These are phyloP conservation scores for Saussurea involucrata DNA, from an alignment of 129 eudicot genomes.

Conservation along the genomic window DNA sequence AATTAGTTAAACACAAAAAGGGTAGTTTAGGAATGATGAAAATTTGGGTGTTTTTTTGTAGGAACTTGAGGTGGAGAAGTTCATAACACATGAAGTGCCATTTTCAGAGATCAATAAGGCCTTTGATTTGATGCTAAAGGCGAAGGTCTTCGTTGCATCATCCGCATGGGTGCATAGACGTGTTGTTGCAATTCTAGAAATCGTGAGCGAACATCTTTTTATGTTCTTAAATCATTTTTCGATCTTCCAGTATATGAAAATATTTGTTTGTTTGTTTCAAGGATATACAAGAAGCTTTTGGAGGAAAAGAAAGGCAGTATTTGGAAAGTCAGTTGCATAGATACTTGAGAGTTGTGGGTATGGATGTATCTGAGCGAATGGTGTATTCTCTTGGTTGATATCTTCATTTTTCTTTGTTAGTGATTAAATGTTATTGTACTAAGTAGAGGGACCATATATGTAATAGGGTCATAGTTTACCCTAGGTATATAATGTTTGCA, in stretches of 20 bases:
- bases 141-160: constrained; percentile 64
- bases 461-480: no score
- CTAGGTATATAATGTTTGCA: no score
- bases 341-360: constrained; percentile 47
- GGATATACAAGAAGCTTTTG: constrained; percentile 46
- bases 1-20: no score
- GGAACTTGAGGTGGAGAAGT: constrained; percentile 69
- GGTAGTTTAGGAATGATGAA: no score
- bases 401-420: no score
- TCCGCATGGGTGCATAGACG: constrained; percentile 32
- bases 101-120: constrained; percentile 69
- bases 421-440: no score
- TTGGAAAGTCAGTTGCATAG: constrained; percentile 42
- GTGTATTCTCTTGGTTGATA: constrained; percentile 42
- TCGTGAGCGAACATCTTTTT: no score
- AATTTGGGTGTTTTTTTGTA: background rate
- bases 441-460: no score
- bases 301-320: constrained; percentile 19
- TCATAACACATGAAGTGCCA: constrained; percentile 58
- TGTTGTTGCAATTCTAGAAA: no score
- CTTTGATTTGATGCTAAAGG: constrained; percentile 55
- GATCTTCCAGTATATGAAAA: background rate
- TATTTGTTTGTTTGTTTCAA: constrained; percentile 11
- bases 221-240: background rate
- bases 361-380: constrained; percentile 49